Base-by-base conservation (phyloP, 1,284 basidiomycete genomes). In the Apiotrichum brassicae region DNA sequence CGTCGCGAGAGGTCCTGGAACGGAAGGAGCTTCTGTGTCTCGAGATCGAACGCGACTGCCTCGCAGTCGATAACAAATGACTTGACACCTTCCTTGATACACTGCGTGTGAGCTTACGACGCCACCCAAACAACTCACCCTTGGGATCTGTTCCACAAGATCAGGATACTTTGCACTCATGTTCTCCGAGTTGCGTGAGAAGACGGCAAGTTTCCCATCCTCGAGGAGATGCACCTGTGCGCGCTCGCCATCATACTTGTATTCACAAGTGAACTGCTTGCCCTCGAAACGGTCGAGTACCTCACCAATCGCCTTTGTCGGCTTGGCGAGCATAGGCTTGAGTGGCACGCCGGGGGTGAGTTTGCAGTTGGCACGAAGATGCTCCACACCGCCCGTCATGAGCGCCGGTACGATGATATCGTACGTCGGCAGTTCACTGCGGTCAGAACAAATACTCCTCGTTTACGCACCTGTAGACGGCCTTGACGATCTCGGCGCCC, bases 161-260 rank as follows among this genome's bases (percentile, higher is more conserved):
- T 99, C 95, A 0, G 94, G 95, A 74, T 98, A 98, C 70, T 98
- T 99, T 67, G 92, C 92, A 69, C 87, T 93, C 95, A 98, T 99
- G 67, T 99, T 91, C 71, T 99, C 95, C 30, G 91, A 95, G 73
- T 99, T 99, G 44, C 95, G 79, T 71, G 89, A 94, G 74, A 97
- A 99, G 33, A 99, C 85, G 13, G 81, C 80, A 28, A 98, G 82
- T 8, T 78, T 81, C 2, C 89, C 91, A 63, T 89, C 80, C 40
- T 83, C 81, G 38, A 90, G 75, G 66, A 79, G 82, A 71, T 97
- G 92, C 3, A 93, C 85, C 77, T 97, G 92, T 13, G 95, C 95
- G 46, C 95, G 84, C 73, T 99, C 95, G 9, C 95, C 95, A 61
- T 99, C 95, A 65, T 99, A 99, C 74, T 99, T 99, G 76, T 97